These are phyloP conservation scores for Ceratocystis variospora DNA, from an alignment of 2,329 filamentous ascomycete genomes.

Conservation along the genomic window DNA sequence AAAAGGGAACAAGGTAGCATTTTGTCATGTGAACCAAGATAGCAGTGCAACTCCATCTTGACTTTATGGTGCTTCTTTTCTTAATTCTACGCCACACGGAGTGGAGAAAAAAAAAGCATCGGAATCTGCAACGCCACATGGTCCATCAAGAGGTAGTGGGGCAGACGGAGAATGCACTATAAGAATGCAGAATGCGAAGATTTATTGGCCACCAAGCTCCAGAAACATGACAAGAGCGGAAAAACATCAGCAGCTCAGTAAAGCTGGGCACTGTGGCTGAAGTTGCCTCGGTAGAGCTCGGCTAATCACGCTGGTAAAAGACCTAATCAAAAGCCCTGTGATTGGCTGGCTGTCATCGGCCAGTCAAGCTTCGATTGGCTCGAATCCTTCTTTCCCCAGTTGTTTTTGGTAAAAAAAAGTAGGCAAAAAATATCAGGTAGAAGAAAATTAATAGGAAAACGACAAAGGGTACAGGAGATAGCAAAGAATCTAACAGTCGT, in stretches of 20 bases:
- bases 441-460: neutral
- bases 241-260: neutral
- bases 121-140: neutral
- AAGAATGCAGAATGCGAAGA: no score
- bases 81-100: neutral
- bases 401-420: slow-evolving; percentile 12
- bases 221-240: neutral
- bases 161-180: no score
- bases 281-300: slow-evolving; percentile 19
- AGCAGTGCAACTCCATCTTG: neutral
- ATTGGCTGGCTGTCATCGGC: slow-evolving; percentile 16
- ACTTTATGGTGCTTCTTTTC: neutral
- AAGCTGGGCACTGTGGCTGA: slow-evolving; percentile 10
- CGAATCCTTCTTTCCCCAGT: slow-evolving; percentile 13
- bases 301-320: slow-evolving; percentile 16
- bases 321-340: slow-evolving; percentile 15
- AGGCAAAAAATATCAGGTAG: slow-evolving; percentile 10
- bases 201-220: neutral
- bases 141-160: no score
- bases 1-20: no score
- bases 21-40: no score
- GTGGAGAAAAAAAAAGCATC: neutral
- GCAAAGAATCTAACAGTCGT: neutral
- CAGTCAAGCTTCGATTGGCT: slow-evolving; percentile 13
- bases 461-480: neutral